Evolutionary conservation across 768 basidiomycete genomes (phyloP).

Genomic region (Tricholoma furcatifolium): DNA sequence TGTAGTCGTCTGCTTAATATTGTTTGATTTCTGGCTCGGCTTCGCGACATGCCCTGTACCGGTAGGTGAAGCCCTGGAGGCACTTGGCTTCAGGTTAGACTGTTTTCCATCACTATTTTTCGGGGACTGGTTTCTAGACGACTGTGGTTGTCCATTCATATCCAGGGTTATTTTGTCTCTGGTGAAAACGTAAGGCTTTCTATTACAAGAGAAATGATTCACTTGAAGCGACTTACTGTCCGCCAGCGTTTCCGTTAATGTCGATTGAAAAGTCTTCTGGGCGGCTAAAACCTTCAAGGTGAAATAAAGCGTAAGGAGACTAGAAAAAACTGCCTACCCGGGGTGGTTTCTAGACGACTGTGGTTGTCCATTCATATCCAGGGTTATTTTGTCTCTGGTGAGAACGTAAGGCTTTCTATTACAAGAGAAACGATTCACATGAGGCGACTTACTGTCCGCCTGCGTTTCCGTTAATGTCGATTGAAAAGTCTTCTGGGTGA

Average conservation of each 20-base stretch:
- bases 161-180: not conserved
- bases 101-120: too few species aligned
- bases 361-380: not conserved
- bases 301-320: too few species aligned
- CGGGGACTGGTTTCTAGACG: not conserved
- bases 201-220: not conserved
- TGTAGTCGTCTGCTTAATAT: too few species aligned
- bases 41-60: too few species aligned
- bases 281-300: not conserved
- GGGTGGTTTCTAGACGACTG: not conserved
- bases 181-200: not conserved
- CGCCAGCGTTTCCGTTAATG: not conserved
- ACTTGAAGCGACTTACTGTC: not conserved
- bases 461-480: not conserved
- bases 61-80: too few species aligned
- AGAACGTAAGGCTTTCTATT: not conserved
- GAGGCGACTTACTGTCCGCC: not conserved
- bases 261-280: not conserved
- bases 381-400: not conserved
- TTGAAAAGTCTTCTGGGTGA: not conserved
- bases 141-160: not conserved
- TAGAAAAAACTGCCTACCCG: not conserved
- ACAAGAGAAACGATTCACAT: not conserved
- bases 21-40: too few species aligned
- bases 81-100: too few species aligned